Evolutionary conservation across 2,329 filamentous ascomycete species (phyloP).

Genomic region (Talaromyces atroroseus): DNA sequence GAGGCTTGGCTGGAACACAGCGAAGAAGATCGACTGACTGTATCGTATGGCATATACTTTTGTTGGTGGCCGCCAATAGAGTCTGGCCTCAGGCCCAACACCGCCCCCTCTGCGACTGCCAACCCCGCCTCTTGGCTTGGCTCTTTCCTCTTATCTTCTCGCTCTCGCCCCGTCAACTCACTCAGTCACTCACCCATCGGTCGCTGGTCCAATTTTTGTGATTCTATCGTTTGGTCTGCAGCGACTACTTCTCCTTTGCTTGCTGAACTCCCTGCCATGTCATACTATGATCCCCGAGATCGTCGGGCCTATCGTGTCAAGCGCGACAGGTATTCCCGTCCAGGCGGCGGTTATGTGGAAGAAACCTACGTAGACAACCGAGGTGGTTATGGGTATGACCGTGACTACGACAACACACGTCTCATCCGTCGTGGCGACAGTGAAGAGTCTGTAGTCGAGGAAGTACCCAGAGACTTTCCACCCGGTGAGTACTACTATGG

Average conservation of each 20-base stretch:
- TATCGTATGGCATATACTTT: too few species aligned
- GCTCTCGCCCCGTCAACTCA: constrained; percentile 8
- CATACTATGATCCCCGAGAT: constrained; percentile 29
- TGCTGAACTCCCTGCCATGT: constrained; percentile 22
- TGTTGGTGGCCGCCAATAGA: not conserved
- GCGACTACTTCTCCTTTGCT: constrained; percentile 9
- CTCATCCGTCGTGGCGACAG: constrained; percentile 55
- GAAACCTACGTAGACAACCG: constrained; percentile 26
- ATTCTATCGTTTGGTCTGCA: constrained; percentile 13
- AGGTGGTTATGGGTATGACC: constrained; percentile 13
- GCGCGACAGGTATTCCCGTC: constrained; percentile 28
- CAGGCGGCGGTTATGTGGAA: constrained; percentile 19
- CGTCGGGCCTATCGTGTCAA: constrained; percentile 25
- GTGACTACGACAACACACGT: constrained; percentile 6
- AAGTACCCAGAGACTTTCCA: constrained; percentile 78
- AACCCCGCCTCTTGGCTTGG: constrained; percentile 13
- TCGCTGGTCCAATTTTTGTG: constrained; percentile 8
- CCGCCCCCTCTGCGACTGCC: constrained; percentile 6
- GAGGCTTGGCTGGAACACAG: constrained; percentile 8
- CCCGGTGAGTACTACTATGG: constrained; percentile 53
- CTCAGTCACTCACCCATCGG: not conserved
- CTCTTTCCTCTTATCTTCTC: constrained; percentile 10
- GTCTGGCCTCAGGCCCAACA: not conserved
- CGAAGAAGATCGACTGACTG: too few species aligned
- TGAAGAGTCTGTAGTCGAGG: constrained; percentile 65